phyloP scores from a whole-genome alignment of 208 protist genomes.

The Angomonas ambiguus region DNA sequence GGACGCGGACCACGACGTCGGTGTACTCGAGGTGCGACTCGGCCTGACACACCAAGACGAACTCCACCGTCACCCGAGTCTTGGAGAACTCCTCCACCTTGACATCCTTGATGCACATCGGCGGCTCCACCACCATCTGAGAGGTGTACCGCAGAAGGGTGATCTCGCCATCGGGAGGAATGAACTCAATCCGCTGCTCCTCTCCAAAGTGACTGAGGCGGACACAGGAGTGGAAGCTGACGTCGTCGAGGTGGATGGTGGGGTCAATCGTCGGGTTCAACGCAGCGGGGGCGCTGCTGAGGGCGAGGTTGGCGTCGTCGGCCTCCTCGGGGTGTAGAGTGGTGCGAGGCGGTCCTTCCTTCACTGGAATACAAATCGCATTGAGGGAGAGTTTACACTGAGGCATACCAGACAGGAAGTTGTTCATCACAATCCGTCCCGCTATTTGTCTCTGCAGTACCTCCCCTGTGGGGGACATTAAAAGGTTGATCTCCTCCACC shows the following conservation, averaged over 20 bases:
- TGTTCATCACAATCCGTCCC: slow-evolving; percentile 95
- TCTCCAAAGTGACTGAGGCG: slow-evolving; percentile 90
- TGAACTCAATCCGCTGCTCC: slow-evolving; percentile 78
- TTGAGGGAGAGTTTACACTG: slow-evolving; percentile 97
- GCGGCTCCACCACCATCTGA: slow-evolving; percentile 90
- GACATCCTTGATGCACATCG: slow-evolving; percentile 89
- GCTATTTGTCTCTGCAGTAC: slow-evolving; percentile 92
- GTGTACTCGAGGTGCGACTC: slow-evolving; percentile 20
- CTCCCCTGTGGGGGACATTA: slow-evolving; percentile 91
- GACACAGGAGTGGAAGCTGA: slow-evolving; percentile 98
- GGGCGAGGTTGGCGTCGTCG: slow-evolving; percentile 1
- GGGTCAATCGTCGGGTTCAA: slow-evolving; percentile 15
- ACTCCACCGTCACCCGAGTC: slow-evolving; percentile 87
- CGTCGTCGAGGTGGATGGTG: slow-evolving; percentile 82
- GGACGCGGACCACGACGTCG: slow-evolving; percentile 80
- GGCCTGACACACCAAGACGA: slow-evolving; percentile 66
- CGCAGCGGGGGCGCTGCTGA: neutral
- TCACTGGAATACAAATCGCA: slow-evolving; percentile 70
- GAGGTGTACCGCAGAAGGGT: slow-evolving; percentile 97
- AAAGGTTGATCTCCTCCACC: slow-evolving; percentile 95
- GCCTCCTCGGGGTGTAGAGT: neutral
- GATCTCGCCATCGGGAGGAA: slow-evolving; percentile 97
- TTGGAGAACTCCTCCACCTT: slow-evolving; percentile 92
- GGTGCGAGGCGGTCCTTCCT: neutral
- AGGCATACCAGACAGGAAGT: slow-evolving; percentile 97